Evolutionary conservation across 768 basidiomycete genomes (phyloP), one percentile per base, ranked within the genome.

Genomic region (Calocybe cyanea): DNA sequence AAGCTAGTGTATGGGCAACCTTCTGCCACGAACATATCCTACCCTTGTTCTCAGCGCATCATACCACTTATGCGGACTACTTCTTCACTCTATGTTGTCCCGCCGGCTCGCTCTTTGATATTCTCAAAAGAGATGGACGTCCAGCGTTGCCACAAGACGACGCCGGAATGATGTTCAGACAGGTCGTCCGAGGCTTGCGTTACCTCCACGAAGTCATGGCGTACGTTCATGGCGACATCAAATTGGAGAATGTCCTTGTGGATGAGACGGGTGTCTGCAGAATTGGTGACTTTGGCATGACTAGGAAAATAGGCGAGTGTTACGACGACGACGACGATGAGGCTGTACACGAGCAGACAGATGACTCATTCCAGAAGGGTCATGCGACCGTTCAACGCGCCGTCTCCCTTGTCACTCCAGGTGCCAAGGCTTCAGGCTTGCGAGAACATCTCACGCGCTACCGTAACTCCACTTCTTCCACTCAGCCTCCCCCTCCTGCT

Each of bases 201-300:
- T 93, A 93, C 67, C 65, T 95, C 59, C 92, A 95, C 63, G 79
- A 85, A 48, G 77, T 78, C 33, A 85, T 81, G 20, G 66, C 75
- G 7, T 79, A 86, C 55, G 86, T 94, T 43, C 95, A 99, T 69
- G 80, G 92, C 56, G 96, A 99, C 67, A 71, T 99, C 63, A 99
- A 99, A 70, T 79, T 96, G 48, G 96, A 98, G 68, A 99, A 99
- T 69, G 82, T 98, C 39, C 79, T 98, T 34, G 83, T 94, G 43
- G 91, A 94, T 63, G 87, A 90, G 61, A 81, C 79, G 71, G 87
- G 89, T 45, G 76, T 83, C n/a, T 92, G 91, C 70, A 81, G 82
- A 59, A 85, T 95, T 24, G 71, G 73, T 35, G 92, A 94, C 67
- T 93, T 94, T 67, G 90, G 91, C 39, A 78, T 93, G 71, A 75